Conservation (phyloP, 1,284 basidiomycete genomes). For the Retiboletus flavoniger region DNA sequence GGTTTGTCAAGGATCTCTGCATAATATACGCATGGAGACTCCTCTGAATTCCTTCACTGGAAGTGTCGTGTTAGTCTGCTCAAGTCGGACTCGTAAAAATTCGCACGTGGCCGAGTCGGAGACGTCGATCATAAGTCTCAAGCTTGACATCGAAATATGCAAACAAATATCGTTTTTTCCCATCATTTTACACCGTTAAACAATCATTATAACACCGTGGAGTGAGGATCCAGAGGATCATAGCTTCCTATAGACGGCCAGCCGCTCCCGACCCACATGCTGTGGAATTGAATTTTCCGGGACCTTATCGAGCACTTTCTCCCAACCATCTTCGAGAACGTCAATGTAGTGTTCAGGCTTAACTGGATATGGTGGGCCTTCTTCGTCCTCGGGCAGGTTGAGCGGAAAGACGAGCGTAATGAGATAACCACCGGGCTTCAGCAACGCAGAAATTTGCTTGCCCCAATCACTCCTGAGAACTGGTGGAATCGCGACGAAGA, state of each 20-base stretch:
- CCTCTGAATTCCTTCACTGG: background rate
- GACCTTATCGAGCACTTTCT: slow-evolving; percentile 52
- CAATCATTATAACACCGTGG: background rate
- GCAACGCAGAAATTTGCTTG: slow-evolving; percentile 50
- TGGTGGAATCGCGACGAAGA: slow-evolving; percentile 42
- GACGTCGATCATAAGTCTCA: background rate
- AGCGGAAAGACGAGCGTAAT: slow-evolving; percentile 60
- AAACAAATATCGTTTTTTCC: background rate
- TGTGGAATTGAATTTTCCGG: slow-evolving; percentile 41
- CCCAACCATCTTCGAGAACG: slow-evolving; percentile 52
- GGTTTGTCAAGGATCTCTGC: slow-evolving; percentile 26
- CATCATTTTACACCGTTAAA: background rate
- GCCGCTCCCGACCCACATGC: slow-evolving; percentile 33
- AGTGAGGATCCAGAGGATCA: slow-evolving; percentile 5
- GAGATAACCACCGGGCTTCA: slow-evolving; percentile 60
- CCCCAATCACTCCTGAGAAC: slow-evolving; percentile 56
- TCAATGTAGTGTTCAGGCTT: slow-evolving; percentile 57
- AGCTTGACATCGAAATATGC: background rate
- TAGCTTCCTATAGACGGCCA: slow-evolving; percentile 16
- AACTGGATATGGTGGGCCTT: slow-evolving; percentile 66
- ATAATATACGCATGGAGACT: slow-evolving; percentile 20
- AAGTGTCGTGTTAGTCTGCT: background rate
- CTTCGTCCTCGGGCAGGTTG: slow-evolving; percentile 45
- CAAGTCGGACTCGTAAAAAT: slow-evolving; percentile 9
- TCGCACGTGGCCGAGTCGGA: slow-evolving; percentile 17